A percentile compares a stretch with the other conserved stretches of the same genome.
phyloP scores from a whole-genome alignment of 441 rosid species.

The Eutrema salsugineum region DNA sequence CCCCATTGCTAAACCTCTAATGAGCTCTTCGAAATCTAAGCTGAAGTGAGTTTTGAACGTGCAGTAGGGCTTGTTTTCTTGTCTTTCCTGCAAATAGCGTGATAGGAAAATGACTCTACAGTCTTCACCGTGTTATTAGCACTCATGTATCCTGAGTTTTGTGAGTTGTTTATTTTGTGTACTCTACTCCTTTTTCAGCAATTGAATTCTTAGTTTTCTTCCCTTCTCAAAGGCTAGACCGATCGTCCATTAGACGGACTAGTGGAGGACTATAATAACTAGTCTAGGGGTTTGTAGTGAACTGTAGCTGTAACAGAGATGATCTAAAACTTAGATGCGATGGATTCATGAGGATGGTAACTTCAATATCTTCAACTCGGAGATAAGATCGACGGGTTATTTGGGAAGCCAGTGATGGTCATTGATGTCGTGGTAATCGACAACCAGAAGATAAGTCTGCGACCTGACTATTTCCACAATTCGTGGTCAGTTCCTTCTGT shows the following conservation, averaged over 20 bases:
- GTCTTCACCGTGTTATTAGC: neutral
- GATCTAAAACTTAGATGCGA: too few relatives aligned
- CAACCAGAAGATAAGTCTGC: neutral
- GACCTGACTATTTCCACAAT: neutral
- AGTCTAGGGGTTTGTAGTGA: neutral
- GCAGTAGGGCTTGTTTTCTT: neutral
- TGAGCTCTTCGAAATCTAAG: slow-evolving; percentile 88
- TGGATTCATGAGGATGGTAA: too few relatives aligned
- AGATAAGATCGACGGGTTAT: neutral
- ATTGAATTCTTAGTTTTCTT: neutral
- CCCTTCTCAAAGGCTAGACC: neutral
- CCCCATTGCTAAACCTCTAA: slow-evolving; percentile 66
- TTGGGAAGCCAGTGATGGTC: neutral
- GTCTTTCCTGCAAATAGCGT: slow-evolving; percentile 2
- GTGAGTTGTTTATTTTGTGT: slow-evolving; percentile 21
- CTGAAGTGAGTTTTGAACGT: slow-evolving; percentile 51
- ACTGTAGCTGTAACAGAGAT: neutral
- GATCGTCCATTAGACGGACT: neutral
- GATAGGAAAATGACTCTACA: neutral
- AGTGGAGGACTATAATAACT: slow-evolving; percentile 1
- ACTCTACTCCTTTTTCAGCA: slow-evolving; percentile 2
- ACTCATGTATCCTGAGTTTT: slow-evolving; percentile 1
- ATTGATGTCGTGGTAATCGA: neutral
- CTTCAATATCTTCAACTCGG: neutral
- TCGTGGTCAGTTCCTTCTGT: neutral